phyloP scores from a whole-genome alignment of 768 basidiomycete genomes.

The Termitomyces sp. region DNA sequence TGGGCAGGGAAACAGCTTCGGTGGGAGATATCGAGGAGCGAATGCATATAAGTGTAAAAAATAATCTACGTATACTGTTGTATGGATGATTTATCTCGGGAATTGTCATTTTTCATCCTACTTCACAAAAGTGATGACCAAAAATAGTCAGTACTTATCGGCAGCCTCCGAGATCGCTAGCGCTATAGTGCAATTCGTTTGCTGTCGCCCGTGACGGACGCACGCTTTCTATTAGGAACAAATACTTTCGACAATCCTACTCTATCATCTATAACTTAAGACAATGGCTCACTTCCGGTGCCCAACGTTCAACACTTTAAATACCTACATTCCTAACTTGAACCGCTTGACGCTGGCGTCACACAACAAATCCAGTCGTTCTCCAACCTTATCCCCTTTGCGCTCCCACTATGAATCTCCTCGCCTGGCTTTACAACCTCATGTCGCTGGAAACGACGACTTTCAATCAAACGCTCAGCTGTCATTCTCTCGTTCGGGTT shows the following conservation, averaged over 20 bases:
- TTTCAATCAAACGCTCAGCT: slow-evolving; percentile 29
- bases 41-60: not conserved
- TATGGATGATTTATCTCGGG: not conserved
- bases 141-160: not conserved
- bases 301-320: slow-evolving; percentile 8
- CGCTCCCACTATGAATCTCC: slow-evolving; percentile 11
- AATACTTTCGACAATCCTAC: not conserved
- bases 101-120: too few species aligned
- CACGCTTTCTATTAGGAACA: not conserved
- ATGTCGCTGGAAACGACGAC: slow-evolving; percentile 17
- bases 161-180: not conserved
- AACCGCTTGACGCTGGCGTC: slow-evolving; percentile 23
- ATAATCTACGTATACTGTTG: not conserved
- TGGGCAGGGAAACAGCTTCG: slow-evolving; percentile 77
- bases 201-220: slow-evolving; percentile 13
- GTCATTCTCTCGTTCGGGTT: slow-evolving; percentile 17
- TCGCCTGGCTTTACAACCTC: slow-evolving; percentile 10
- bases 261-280: not conserved
- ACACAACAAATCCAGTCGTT: slow-evolving; percentile 16
- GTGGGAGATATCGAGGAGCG: slow-evolving; percentile 52
- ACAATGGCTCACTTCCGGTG: slow-evolving; percentile 10
- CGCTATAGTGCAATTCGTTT: not conserved
- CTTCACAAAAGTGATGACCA: not conserved
- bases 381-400: slow-evolving; percentile 20
- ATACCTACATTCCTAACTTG: slow-evolving; percentile 10